Base-by-base conservation (phyloP, 169 alveolate genomes). In the Plasmodium adleri region DNA sequence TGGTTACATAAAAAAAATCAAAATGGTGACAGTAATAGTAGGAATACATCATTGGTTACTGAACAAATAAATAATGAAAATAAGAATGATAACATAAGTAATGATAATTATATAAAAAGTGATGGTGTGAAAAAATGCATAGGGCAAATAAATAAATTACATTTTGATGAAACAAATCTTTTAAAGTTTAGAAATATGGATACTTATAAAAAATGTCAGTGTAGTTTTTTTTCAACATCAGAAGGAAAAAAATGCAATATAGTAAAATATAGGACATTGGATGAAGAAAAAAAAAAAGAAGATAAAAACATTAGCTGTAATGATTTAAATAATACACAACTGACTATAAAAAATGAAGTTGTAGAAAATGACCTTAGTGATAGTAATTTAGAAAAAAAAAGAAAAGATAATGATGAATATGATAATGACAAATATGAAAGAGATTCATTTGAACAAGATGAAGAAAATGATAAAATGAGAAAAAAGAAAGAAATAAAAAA, bases 401-500 rank as follows among this genome's bases (percentile, higher is more conserved):
- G 58, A 15, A 73, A 26, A 39, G 70, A 15, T 59, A 20, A 73
- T 22, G 22, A 12, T 52, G 45, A 54, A 3, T 13, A 66, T 17
- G 39, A 15, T 15, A 20, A 45, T 15, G 45, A n/a, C 8, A 39
- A 43, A 54, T 13, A 49, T 56, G 15, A 9, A 56, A 28, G 24
- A 28, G 73, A 28, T 13, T n/a, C 1, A 22, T 9, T 7, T 39
- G 12, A 32, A 13, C 13, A 54, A 12, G 45, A 58, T 49, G 75
- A 54, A 15, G 56, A 22, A 54, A 72, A 12, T 72, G 26, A 43
- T 56, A 45, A 22, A 39, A 47, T 70, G 24, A 28, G 50, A 45
- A 64, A 50, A 76, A 76, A 64, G 26, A 76, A 76, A 24, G 88
- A 76, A 15, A 50, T 76, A 76, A 76, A 64, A 63, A 76, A 76